Evolutionary conservation across 345 rosid genomes (phyloP).

Genomic region (Sisymbrium irio): DNA sequence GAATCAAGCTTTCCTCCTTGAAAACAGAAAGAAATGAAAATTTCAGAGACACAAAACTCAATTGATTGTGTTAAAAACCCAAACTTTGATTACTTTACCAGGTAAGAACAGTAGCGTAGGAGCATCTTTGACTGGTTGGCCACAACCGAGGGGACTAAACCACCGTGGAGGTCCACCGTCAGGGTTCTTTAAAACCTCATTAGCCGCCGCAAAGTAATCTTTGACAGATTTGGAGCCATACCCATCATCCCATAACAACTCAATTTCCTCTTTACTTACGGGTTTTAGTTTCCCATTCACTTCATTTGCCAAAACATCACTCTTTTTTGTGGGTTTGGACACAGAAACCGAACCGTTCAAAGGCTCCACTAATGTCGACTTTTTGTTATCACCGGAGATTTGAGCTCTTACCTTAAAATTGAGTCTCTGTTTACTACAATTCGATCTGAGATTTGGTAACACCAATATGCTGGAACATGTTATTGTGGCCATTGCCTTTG

Average conservation of each 20-base stretch:
- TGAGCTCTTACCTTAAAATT: slow-evolving; percentile 49
- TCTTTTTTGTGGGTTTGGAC: slow-evolving; percentile 20
- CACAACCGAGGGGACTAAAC: slow-evolving; percentile 89
- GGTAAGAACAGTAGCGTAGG: slow-evolving; percentile 79
- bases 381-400: slow-evolving; percentile 41
- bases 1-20: not conserved
- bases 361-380: slow-evolving; percentile 24
- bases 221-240: slow-evolving; percentile 57
- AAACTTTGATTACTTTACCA: slow-evolving; percentile 41
- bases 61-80: not conserved
- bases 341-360: slow-evolving; percentile 43
- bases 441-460: slow-evolving; percentile 25
- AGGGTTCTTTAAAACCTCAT: slow-evolving; percentile 54
- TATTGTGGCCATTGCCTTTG: slow-evolving; percentile 37
- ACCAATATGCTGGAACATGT: slow-evolving; percentile 30
- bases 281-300: slow-evolving; percentile 33
- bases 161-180: slow-evolving; percentile 87
- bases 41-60: not conserved
- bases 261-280: slow-evolving; percentile 45
- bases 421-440: slow-evolving; percentile 29
- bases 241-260: slow-evolving; percentile 86
- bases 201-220: slow-evolving; percentile 59
- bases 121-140: slow-evolving; percentile 56
- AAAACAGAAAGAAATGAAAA: not conserved
- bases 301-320: slow-evolving; percentile 11